phyloP scores from a whole-genome alignment of 2,329 filamentous ascomycete genomes.

The Monascus ruber region DNA sequence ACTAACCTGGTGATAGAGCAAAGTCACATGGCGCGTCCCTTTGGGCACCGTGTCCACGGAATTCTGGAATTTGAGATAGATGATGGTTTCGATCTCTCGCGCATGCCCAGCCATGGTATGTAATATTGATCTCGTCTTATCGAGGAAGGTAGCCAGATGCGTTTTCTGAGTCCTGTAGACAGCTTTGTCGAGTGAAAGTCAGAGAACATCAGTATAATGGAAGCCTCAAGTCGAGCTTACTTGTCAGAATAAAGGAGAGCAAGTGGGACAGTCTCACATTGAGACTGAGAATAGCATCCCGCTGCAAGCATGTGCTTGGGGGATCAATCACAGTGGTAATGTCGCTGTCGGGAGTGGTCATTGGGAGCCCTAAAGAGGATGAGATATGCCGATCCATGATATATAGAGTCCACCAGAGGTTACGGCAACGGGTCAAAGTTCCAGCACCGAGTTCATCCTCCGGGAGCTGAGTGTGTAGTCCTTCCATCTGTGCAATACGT shows the following conservation, averaged over 20 bases:
- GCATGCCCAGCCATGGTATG: constrained; percentile 28
- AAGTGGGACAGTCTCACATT: constrained; percentile 28
- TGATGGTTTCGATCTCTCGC: constrained; percentile 28
- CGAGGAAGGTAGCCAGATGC: constrained; percentile 23
- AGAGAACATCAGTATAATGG: too few relatives aligned
- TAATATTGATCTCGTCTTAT: constrained; percentile 25
- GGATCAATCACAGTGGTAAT: constrained; percentile 23
- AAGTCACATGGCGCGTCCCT: constrained; percentile 26
- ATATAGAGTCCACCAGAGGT: constrained; percentile 34
- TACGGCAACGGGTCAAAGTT: constrained; percentile 23
- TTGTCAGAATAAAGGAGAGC: constrained; percentile 22
- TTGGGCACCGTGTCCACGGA: constrained; percentile 26
- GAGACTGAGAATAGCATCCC: constrained; percentile 21
- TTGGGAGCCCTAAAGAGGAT: constrained; percentile 28
- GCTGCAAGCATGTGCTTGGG: constrained; percentile 14
- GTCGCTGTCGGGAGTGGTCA: constrained; percentile 29
- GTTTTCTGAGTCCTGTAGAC: constrained; percentile 28
- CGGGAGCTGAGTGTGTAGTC: constrained; percentile 30
- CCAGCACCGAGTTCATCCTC: constrained; percentile 23
- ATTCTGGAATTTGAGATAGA: constrained; percentile 22
- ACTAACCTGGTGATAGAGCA: constrained; percentile 26
- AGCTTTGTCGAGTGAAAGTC: background rate
- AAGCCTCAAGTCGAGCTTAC: too few relatives aligned
- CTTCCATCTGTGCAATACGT: constrained; percentile 32
- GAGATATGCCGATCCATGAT: constrained; percentile 33